Evolutionary conservation across 1,284 basidiomycete genomes (phyloP).

Genomic region (Malassezia obtusa): DNA sequence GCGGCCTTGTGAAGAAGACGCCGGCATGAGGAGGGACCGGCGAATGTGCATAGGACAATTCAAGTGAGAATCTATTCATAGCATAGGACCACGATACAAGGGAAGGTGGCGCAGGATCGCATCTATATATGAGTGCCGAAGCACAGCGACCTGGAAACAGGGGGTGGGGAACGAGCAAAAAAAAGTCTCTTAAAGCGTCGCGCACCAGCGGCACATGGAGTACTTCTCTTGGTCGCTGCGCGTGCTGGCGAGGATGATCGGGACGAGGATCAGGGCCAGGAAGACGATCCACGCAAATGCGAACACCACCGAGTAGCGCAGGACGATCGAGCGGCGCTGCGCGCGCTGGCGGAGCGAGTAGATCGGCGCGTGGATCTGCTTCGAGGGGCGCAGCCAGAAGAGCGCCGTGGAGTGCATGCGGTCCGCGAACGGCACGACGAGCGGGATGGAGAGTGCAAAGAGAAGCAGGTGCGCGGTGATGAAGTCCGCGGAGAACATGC

Average conservation of each 20-base stretch:
- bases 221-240: constrained; percentile 12
- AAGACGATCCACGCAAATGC: constrained; percentile 64
- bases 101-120: too few relatives aligned
- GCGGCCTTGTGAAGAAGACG: too few relatives aligned
- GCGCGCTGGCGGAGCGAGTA: constrained; percentile 53
- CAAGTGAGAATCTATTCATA: too few relatives aligned
- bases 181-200: constrained; percentile 5
- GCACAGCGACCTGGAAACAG: neutral
- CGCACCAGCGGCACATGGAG: constrained; percentile 7
- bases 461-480: constrained; percentile 41
- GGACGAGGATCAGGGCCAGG: constrained; percentile 56
- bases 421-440: constrained; percentile 30
- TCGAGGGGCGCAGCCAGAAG: constrained; percentile 52
- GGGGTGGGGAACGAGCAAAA: neutral
- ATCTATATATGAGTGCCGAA: too few relatives aligned
- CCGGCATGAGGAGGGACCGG: too few relatives aligned
- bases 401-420: constrained; percentile 39
- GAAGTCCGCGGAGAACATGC: constrained; percentile 43
- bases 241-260: constrained; percentile 25
- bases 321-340: constrained; percentile 46
- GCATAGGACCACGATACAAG: too few relatives aligned
- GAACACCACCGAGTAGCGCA: constrained; percentile 72
- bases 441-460: constrained; percentile 54
- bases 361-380: constrained; percentile 67
- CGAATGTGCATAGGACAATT: too few relatives aligned